phyloP scores from a whole-genome alignment of 306 rosid genomes.

The Cucurbita pepo region DNA sequence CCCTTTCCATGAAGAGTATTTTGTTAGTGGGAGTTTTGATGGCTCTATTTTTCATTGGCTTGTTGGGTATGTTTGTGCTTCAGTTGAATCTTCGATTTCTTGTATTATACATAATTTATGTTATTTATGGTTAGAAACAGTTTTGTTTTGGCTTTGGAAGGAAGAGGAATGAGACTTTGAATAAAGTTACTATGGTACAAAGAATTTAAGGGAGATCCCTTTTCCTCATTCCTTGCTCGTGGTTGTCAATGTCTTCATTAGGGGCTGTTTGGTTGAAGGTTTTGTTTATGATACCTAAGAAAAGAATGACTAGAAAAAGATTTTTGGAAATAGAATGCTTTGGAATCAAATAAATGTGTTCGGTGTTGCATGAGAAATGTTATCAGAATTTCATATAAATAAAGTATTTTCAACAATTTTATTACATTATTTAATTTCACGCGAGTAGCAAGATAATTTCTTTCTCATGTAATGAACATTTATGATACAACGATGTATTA shows the following conservation, averaged over 20 bases:
- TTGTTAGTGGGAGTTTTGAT: constrained; percentile 93
- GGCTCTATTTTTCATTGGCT: constrained; percentile 98
- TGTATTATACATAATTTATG: background rate
- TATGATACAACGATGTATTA: background rate
- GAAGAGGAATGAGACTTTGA: background rate
- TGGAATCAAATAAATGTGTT: too few species aligned
- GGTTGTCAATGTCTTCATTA: background rate
- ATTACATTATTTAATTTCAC: background rate
- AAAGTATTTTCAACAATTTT: too few species aligned
- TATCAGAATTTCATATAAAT: too few species aligned
- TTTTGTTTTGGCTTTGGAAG: background rate
- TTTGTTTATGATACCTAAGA: too few species aligned
- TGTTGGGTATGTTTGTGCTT: constrained; percentile 59
- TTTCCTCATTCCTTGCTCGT: background rate
- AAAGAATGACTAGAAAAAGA: too few species aligned
- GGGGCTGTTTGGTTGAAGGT: too few species aligned
- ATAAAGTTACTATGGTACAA: background rate
- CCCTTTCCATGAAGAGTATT: constrained; percentile 96
- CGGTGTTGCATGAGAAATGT: too few species aligned
- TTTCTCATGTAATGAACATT: background rate
- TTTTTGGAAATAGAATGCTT: too few species aligned
- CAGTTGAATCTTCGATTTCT: background rate
- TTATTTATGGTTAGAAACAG: background rate
- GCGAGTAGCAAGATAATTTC: background rate
- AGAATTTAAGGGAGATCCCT: background rate